Percentiles rank a stretch among this genome's conserved stretches.
Conservation (phyloP, 2,329 filamentous ascomycete species). For the Cladobotryum protrusum region DNA sequence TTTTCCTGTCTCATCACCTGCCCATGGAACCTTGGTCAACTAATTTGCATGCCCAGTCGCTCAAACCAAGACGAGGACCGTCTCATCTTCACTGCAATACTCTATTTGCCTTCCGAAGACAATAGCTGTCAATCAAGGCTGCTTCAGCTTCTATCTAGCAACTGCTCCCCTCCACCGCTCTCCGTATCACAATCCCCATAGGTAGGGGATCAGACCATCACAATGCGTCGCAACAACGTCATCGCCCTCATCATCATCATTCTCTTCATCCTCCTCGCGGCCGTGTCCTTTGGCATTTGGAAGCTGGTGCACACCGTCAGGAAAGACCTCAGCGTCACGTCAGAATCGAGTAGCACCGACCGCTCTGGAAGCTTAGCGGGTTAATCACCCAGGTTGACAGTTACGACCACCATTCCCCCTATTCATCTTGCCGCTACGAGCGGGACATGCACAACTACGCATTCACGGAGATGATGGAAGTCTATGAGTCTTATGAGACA, state of each 20-base stretch:
- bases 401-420: too few relatives aligned
- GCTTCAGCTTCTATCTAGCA: too few relatives aligned
- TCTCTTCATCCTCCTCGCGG: conserved; percentile 56
- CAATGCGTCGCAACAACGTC: conserved; percentile 59
- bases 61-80: too few relatives aligned
- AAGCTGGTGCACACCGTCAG: conserved; percentile 50
- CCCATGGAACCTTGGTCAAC: too few relatives aligned
- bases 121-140: too few relatives aligned
- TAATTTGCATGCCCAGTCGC: too few relatives aligned
- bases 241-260: conserved; percentile 64
- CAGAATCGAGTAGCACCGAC: conserved; percentile 23
- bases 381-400: too few relatives aligned
- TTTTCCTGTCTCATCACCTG: too few relatives aligned
- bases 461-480: not conserved
- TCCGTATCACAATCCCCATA: too few relatives aligned
- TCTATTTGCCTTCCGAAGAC: too few relatives aligned
- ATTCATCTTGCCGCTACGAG: not conserved
- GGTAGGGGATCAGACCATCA: conserved; percentile 27
- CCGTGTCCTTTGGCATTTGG: conserved; percentile 59
- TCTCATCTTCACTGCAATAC: too few relatives aligned
- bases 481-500: not conserved
- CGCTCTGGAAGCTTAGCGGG: not conserved
- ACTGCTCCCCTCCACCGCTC: too few relatives aligned
- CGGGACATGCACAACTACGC: not conserved
- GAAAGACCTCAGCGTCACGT: conserved; percentile 35